These are phyloP conservation scores for Lactifluus subvellereus DNA, from an alignment of 768 basidiomycete genomes.

Conservation along the genomic window DNA sequence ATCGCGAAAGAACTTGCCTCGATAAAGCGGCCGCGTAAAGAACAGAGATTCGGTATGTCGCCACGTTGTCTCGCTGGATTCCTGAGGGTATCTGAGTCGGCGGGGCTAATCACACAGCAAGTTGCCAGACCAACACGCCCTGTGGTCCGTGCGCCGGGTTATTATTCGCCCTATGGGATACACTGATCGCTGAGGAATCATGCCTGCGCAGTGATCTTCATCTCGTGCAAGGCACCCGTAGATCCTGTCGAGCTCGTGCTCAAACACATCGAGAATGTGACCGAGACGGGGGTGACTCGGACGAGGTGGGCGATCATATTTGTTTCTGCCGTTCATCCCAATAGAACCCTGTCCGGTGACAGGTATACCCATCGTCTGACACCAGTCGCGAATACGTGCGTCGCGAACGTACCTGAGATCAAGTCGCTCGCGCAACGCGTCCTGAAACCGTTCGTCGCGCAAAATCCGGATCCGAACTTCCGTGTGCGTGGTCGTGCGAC, in stretches of 20 bases:
- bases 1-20: slow-evolving; percentile 66
- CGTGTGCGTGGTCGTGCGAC: slow-evolving; percentile 36
- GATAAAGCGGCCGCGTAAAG: slow-evolving; percentile 59
- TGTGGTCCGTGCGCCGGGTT: slow-evolving; percentile 48
- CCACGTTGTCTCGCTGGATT: neutral
- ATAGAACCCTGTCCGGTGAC: neutral
- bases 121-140: slow-evolving; percentile 72
- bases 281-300: slow-evolving; percentile 54
- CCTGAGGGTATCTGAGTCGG: neutral
- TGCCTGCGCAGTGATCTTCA: slow-evolving; percentile 55
- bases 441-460: slow-evolving; percentile 47
- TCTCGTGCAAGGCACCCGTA: slow-evolving; percentile 71
- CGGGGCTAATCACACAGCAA: slow-evolving; percentile 40
- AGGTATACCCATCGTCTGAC: slow-evolving; percentile 69
- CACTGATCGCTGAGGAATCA: neutral
- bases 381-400: slow-evolving; percentile 62
- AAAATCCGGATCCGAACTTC: slow-evolving; percentile 40
- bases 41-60: slow-evolving; percentile 58
- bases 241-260: slow-evolving; percentile 68
- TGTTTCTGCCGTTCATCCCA: too few relatives aligned
- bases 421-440: slow-evolving; percentile 51
- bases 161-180: slow-evolving; percentile 6
- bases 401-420: slow-evolving; percentile 67
- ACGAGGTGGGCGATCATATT: slow-evolving; percentile 47
- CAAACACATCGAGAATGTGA: slow-evolving; percentile 56